These are phyloP conservation scores for Candida hungchunana DNA, from an alignment of 805 yeast genomes.

Conservation along the genomic window DNA sequence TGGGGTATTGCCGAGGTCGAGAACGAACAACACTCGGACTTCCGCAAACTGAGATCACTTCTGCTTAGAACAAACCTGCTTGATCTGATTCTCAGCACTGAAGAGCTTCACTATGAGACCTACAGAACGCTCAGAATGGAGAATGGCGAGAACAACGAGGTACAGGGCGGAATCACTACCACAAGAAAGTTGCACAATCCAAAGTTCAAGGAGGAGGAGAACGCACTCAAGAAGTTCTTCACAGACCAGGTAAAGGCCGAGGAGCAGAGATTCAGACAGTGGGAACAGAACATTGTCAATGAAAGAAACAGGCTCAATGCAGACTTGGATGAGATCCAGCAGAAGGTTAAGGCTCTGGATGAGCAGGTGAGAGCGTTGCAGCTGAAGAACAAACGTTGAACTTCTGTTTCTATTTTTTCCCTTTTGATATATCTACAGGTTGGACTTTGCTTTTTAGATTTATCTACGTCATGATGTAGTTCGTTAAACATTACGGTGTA, in stretches of 20 bases:
- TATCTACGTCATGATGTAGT: background rate
- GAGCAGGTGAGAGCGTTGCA: conserved; percentile 67
- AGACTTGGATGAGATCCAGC: conserved; percentile 87
- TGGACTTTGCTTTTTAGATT: background rate
- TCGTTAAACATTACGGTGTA: background rate
- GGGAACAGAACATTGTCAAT: conserved; percentile 95
- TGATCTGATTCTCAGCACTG: conserved; percentile 74
- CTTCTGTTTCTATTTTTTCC: background rate
- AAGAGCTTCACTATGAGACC: conserved; percentile 76
- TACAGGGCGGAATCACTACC: conserved; percentile 36
- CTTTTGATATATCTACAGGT: background rate
- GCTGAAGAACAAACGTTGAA: conserved; percentile 42
- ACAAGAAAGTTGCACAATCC: conserved; percentile 69
- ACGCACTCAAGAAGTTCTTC: conserved; percentile 86
- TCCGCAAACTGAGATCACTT: conserved; percentile 73
- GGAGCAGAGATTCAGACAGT: conserved; percentile 95
- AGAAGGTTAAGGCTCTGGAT: conserved; percentile 67
- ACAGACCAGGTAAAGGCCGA: conserved; percentile 96
- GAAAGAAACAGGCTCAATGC: conserved; percentile 92
- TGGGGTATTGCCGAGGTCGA: conserved; percentile 91
- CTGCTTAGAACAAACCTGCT: conserved; percentile 79
- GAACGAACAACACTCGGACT: conserved; percentile 81
- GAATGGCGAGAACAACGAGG: conserved; percentile 33
- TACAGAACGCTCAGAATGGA: conserved; percentile 72
- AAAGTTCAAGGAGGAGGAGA: conserved; percentile 94